These are phyloP conservation scores for Neurospora tetraspora DNA, from an alignment of 495 filamentous ascomycete species.

Conservation along the genomic window DNA sequence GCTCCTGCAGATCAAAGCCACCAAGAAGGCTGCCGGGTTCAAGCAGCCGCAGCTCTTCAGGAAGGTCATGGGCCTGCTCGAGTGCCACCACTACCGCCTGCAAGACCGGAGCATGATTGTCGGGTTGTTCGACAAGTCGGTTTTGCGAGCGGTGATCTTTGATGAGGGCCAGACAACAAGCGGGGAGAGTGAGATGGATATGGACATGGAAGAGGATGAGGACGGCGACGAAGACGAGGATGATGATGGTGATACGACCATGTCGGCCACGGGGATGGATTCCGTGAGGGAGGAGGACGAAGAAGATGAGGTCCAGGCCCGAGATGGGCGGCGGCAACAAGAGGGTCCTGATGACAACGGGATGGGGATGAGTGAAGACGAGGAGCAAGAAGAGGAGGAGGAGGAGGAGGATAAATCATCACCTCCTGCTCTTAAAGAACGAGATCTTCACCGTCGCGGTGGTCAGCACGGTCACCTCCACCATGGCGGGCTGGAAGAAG, in stretches of 20 bases:
- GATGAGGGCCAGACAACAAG: conserved; percentile 31
- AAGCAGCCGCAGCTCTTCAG: conserved; percentile 66
- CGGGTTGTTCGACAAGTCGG: conserved; percentile 84
- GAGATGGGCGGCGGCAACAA: conserved; percentile 1
- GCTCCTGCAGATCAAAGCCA: conserved; percentile 46
- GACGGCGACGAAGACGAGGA: conserved; percentile 6
- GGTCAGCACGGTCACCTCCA: not conserved
- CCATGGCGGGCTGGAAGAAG: not conserved
- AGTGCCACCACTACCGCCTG: conserved; percentile 81
- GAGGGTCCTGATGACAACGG: conserved; percentile 2
- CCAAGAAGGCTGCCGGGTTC: conserved; percentile 54
- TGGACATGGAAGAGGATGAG: conserved; percentile 9
- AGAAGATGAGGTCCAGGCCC: not conserved
- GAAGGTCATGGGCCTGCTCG: conserved; percentile 75
- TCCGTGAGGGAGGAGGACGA: not conserved
- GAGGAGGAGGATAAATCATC: conserved; percentile 22
- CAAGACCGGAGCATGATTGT: conserved; percentile 78
- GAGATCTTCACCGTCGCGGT: not conserved
- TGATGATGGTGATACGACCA: conserved; percentile 1
- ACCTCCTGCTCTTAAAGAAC: not conserved
- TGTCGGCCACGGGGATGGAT: not conserved
- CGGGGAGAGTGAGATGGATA: not conserved
- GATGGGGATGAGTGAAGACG: conserved; percentile 9
- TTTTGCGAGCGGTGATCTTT: conserved; percentile 70
- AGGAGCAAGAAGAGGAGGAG: conserved; percentile 5